These are phyloP conservation scores for Phytophthora capsici DNA, from an alignment of 352 stramenopile species.

Conservation along the genomic window DNA sequence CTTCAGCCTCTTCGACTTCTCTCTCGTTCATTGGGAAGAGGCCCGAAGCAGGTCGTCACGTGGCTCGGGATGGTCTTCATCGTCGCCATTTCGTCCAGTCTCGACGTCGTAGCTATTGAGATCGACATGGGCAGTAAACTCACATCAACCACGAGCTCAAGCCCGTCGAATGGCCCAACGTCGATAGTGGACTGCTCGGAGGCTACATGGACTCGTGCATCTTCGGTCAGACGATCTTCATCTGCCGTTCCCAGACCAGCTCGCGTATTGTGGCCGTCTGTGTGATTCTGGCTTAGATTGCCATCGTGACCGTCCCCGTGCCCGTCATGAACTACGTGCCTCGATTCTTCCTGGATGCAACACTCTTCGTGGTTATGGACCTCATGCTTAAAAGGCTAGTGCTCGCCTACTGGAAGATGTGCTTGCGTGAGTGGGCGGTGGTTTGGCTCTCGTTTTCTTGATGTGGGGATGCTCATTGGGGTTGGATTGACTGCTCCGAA, in stretches of 20 bases:
- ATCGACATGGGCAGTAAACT: conserved; percentile 93
- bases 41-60: conserved; percentile 87
- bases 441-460: no score
- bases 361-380: conserved; percentile 97
- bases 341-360: conserved; percentile 96
- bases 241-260: conserved; percentile 90
- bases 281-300: conserved; percentile 87
- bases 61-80: conserved; percentile 97
- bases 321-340: conserved; percentile 95
- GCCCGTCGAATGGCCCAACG: conserved; percentile 95
- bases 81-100: conserved; percentile 94
- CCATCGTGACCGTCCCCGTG: conserved; percentile 88
- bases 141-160: conserved; percentile 93
- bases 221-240: conserved; percentile 98
- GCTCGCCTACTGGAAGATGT: conserved; percentile 75
- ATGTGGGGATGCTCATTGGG: conserved; percentile 94
- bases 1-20: conserved; percentile 91
- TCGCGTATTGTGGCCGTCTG: conserved; percentile 89
- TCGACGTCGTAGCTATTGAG: conserved; percentile 97
- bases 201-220: conserved; percentile 99
- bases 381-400: conserved; percentile 97
- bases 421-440: conserved; percentile 90
- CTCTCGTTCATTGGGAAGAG: conserved; percentile 86
- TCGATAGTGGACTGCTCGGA: conserved; percentile 93
- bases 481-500: conserved; percentile 86